phyloP scores from a whole-genome alignment of 2,329 filamentous ascomycete species.

The Cephalotrichum gorgonifer region DNA sequence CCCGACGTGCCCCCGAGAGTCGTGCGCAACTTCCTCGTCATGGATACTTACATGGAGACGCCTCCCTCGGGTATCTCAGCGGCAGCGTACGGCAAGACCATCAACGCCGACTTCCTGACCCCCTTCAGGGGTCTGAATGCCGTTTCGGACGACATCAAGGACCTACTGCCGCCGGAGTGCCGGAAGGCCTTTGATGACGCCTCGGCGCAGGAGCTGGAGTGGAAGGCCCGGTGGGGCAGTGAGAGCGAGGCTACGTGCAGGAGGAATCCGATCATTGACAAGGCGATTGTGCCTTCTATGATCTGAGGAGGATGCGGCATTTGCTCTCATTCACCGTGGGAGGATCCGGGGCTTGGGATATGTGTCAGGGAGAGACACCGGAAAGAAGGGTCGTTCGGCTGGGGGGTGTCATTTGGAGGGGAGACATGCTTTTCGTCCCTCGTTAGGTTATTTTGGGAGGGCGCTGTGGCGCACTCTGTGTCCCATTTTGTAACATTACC shows the following conservation, averaged over 20 bases:
- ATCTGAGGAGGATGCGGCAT: too few species aligned
- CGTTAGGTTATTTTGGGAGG: too few species aligned
- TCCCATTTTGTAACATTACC: too few species aligned
- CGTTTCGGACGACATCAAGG: constrained; percentile 54
- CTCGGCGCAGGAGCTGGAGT: constrained; percentile 52
- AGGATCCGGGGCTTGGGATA: too few species aligned
- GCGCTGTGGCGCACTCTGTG: too few species aligned
- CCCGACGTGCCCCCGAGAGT: constrained; percentile 37
- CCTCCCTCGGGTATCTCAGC: constrained; percentile 35
- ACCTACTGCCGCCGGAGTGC: constrained; percentile 60
- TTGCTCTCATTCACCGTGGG: too few species aligned
- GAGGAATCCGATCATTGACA: constrained; percentile 47
- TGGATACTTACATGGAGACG: constrained; percentile 44
- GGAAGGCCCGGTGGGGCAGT: constrained; percentile 64
- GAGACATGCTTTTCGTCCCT: too few species aligned
- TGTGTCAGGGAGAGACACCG: too few species aligned
- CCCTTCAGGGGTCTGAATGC: constrained; percentile 52
- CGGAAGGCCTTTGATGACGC: constrained; percentile 62
- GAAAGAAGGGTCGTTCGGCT: too few species aligned
- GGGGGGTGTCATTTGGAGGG: too few species aligned
- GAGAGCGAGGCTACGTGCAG: constrained; percentile 50
- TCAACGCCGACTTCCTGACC: constrained; percentile 35
- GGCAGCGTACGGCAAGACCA: constrained; percentile 30
- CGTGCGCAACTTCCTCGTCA: constrained; percentile 44
- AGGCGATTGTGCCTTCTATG: constrained; percentile 46